Conservation (phyloP, 495 filamentous ascomycete species). For the Xylona heveae region DNA sequence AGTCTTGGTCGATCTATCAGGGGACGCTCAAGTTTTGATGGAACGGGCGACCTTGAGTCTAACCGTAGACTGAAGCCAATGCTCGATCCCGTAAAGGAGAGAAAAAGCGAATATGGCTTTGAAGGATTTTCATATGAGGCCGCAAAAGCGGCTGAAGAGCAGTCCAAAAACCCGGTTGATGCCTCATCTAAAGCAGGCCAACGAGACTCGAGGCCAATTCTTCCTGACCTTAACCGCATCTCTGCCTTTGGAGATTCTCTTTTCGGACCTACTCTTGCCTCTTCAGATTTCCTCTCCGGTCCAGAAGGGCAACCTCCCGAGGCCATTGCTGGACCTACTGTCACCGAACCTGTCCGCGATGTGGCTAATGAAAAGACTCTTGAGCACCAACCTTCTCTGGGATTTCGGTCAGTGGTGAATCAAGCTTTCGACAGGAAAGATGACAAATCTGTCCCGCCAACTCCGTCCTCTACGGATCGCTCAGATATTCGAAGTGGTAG, state of each 20-base stretch:
- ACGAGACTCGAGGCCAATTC: constrained; percentile 25
- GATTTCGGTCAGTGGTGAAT: constrained; percentile 45
- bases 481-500: constrained; percentile 38
- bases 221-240: constrained; percentile 43
- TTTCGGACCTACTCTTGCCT: constrained; percentile 5
- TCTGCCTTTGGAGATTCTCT: constrained; percentile 38
- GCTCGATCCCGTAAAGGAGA: constrained; percentile 33
- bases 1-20: constrained; percentile 8
- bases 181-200: constrained; percentile 4
- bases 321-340: constrained; percentile 5
- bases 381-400: constrained; percentile 33
- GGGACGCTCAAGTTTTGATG: constrained; percentile 9
- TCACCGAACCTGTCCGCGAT: background rate
- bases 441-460: constrained; percentile 27
- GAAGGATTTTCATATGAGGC: constrained; percentile 19
- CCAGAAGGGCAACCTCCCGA: constrained; percentile 8
- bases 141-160: background rate
- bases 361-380: constrained; percentile 10
- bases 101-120: constrained; percentile 33
- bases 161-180: too few species aligned
- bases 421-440: constrained; percentile 40
- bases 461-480: constrained; percentile 27
- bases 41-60: constrained; percentile 9
- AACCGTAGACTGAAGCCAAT: constrained; percentile 15
- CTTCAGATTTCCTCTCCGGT: constrained; percentile 2